Base-by-base conservation (phyloP, 1,139 yeast species). In the Candida buenavistaensis region DNA sequence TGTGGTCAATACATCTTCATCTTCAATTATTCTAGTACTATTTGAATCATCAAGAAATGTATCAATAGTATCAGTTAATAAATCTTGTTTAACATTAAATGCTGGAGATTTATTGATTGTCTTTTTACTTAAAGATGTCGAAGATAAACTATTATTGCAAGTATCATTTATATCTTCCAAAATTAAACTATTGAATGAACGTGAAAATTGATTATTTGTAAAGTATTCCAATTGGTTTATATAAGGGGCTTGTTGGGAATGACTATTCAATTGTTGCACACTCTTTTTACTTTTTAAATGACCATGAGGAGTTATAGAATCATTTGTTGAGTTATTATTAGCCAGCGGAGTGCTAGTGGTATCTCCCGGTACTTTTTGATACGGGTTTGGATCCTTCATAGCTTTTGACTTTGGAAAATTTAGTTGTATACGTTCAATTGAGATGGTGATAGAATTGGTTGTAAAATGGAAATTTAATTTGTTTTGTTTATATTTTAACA, bases 171-270 rank as follows among this genome's bases (percentile, higher is more conserved):
- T 24, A 41, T 70, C 76, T 23, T 69, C 74, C 30, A 70, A 51
- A 5, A 69, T 68, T 47, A 70, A 62, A 36, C 69, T 62, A 48
- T 68, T 70, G 57, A 70, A 70, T 11, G 74, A 68, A 19, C 72
- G 50, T 26, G 74, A 68, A 40, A 70, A 68, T 26, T 66, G 65
- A 41, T 62, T 57, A 47, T 67, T 64, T 31, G 73, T 61, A 38
- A 63, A 66, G 46, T 64, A 57, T 33, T 68, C 72, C 30, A 68
- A 42, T 35, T 47, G 55, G 22, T 36, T 41, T 29, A 38, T 32
- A 25, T 35, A 36, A 5, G 45, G 43, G 4, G 44, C 29, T 26
- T 36, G 36, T 16, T 38, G 45, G 23, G 36, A 31, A 23, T 28
- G 33, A 6, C 28, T 26, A 16, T 14, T 14, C 21, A 17, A 22